These are phyloP conservation scores for Paralagenidium karlingii DNA, from an alignment of 352 stramenopile genomes.

Conservation along the genomic window DNA sequence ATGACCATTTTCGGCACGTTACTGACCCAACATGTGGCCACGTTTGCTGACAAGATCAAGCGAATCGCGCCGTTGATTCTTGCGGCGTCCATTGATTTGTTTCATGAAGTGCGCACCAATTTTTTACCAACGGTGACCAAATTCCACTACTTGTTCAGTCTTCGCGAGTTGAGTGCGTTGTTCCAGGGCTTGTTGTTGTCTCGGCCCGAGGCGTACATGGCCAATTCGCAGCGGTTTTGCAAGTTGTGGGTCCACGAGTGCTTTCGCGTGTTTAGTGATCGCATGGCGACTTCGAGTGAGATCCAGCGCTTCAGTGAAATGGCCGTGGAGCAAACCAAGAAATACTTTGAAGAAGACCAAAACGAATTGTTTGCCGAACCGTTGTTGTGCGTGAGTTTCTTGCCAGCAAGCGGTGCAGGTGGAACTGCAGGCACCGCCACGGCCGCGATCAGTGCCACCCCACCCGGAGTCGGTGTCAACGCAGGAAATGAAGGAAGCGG, in stretches of 20 bases:
- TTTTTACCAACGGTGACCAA: constrained; percentile 88
- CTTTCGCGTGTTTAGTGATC: constrained; percentile 86
- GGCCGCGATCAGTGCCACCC: constrained; percentile 3
- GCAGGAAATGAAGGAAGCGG: constrained; percentile 1
- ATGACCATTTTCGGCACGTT: constrained; percentile 58
- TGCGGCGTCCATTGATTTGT: constrained; percentile 74
- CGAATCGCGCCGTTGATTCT: constrained; percentile 46
- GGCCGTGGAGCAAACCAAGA: constrained; percentile 76
- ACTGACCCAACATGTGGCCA: constrained; percentile 40
- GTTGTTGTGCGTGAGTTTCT: constrained; percentile 62
- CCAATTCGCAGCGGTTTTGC: constrained; percentile 44
- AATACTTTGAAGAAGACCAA: constrained; percentile 75
- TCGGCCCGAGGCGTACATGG: constrained; percentile 44
- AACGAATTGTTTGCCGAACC: constrained; percentile 52
- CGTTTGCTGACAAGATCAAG: constrained; percentile 75
- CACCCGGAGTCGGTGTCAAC: neutral
- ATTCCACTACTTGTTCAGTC: constrained; percentile 90
- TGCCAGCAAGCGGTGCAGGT: constrained; percentile 4
- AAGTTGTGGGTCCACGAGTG: constrained; percentile 88
- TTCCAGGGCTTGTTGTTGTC: constrained; percentile 78
- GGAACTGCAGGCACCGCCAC: constrained; percentile 1
- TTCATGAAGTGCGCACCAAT: constrained; percentile 43
- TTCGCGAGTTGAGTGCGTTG: constrained; percentile 79
- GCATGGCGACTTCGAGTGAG: constrained; percentile 65
- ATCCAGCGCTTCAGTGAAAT: constrained; percentile 72